Evolutionary conservation across 2,329 filamentous ascomycete species (phyloP), one percentile per base, ranked within the genome.

Genomic region (Paraphoma sp.): DNA sequence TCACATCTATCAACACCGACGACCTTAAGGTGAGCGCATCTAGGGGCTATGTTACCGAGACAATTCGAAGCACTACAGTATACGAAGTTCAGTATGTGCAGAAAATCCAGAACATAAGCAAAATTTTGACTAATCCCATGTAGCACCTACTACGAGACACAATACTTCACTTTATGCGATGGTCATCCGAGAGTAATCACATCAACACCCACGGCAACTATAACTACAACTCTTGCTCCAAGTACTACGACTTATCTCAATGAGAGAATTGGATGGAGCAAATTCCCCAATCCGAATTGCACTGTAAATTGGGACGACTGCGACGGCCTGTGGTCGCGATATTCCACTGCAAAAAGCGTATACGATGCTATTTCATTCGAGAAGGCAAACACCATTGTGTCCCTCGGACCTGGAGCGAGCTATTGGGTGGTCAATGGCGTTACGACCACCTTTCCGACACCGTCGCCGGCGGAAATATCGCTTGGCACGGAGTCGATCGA

Each of bases 161-260:
- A 54, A 6, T 56, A 48, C 36, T 64, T 59, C 41, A 62, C 61
- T 4, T 52, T 62, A n/a, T 64, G 61, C 31, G 59, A 64, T 54
- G 56, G 61, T 33, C 61, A 64, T 43, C 61, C 61, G 12, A 51
- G 61, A 48, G 54, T 64, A 9, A 64, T 64, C 17, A 58, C 61
- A 28, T 59, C 61, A 12, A 36, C 52, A 11, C 61, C 61, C 12
- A 64, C 61, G 6, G 52, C 61, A 29, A 60, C 52, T 8, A 36
- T 49, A 4, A 64, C 61, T 12, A 62, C 59, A 2, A 53, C 52
- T 10, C 48, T 50, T 1, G 48, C 17, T 7, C 59, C 61, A 6
- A 48, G 46, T 6, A 62, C 61, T 4, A 62, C 61, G 9, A 54
- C 59, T n/a, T 49, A 56, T 10, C 54, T 63, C 42, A 57, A 43